Percentiles rank a stretch among this genome's conserved stretches.
phyloP scores from a whole-genome alignment of 257 asterid species.

The Nicotiana sylvestris region DNA sequence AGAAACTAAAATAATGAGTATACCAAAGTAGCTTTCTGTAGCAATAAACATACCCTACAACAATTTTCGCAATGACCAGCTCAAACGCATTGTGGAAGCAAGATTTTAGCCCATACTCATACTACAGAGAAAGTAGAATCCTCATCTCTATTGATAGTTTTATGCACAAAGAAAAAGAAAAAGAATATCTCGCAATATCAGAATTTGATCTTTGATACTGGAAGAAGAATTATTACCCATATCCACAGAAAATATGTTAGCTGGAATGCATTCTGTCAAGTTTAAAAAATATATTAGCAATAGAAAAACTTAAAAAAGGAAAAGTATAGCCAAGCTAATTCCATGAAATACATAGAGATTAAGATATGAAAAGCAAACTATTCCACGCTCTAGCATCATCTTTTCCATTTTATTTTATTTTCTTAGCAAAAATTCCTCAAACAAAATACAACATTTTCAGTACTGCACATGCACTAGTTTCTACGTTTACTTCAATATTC shows the following conservation, averaged over 20 bases:
- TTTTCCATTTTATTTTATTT: not conserved
- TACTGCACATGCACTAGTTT: not conserved
- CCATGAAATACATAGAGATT: not conserved
- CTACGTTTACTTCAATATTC: not conserved
- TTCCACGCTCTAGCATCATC: not conserved
- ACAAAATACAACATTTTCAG: not conserved
- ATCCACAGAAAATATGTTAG: slow-evolving; percentile 82
- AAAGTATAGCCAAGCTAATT: not conserved
- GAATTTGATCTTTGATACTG: not conserved
- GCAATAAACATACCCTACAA: slow-evolving; percentile 51
- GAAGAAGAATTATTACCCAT: slow-evolving; percentile 52
- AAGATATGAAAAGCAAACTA: not conserved
- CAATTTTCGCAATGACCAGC: slow-evolving; percentile 52
- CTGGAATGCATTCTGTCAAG: slow-evolving; percentile 82
- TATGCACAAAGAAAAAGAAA: not conserved
- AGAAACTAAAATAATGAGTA: not conserved
- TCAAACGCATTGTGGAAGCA: slow-evolving; percentile 63
- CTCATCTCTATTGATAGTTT: not conserved
- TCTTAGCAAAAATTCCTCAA: not conserved
- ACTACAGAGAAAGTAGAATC: slow-evolving; percentile 45
- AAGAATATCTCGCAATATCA: not conserved
- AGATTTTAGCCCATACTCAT: slow-evolving; percentile 50
- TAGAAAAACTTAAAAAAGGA: not conserved
- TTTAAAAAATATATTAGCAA: not conserved
- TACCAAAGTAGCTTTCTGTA: not conserved